Evolutionary conservation across 2,329 filamentous ascomycete species (phyloP), one percentile per base, ranked within the genome.

Genomic region (Beauveria bassiana): DNA sequence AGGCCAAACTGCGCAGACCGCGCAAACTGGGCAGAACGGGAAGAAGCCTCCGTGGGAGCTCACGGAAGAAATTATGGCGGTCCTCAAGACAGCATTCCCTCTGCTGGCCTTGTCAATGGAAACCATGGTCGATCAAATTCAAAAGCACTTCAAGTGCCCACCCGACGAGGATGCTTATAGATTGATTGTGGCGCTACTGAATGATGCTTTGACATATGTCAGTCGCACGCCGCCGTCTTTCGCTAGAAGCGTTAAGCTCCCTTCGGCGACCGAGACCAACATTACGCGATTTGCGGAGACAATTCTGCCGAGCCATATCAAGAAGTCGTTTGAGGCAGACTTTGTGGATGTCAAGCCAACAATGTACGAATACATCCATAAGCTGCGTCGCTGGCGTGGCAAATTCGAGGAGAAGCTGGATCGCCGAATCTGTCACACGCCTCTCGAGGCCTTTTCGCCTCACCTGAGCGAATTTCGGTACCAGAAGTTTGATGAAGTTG

Each of bases 91-190:
- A 7, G 93, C 93, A 0, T 99, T 98, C 80, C 95, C 95, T 26
- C 82, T 99, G 20, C 83, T 99, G 68, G 95, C 96, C 10, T 79
- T 98, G 49, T 97, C 93, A 0, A 98, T 99, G 95, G 95, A 99
- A 77, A 96, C 93, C 0, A 99, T 98, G 92, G 93, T 98, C 34
- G 95, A 99, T 71, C 93, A 98, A 75, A 96, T 99, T 63, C 90
- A 95, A 74, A 98, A 98, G 80, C 89, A 98, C 75, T 99, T 99
- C 84, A 99, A 99, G 77, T 98, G 95, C 69, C 93, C 93, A 16
- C 93, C 93, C 0, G 95, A 99, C 69, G 95, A 99, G 73, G 95
- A 99, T 77, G 96, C 95, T 2, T 98, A 98, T 74, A 85, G 95
- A 55, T 81, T 99, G 18, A 99, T 99, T 66, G 93, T 98, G n/a